Percentiles rank a stretch among this genome's conserved stretches.
Conservation (phyloP, 2,329 filamentous ascomycete species). For the Penicillium nordicum region DNA sequence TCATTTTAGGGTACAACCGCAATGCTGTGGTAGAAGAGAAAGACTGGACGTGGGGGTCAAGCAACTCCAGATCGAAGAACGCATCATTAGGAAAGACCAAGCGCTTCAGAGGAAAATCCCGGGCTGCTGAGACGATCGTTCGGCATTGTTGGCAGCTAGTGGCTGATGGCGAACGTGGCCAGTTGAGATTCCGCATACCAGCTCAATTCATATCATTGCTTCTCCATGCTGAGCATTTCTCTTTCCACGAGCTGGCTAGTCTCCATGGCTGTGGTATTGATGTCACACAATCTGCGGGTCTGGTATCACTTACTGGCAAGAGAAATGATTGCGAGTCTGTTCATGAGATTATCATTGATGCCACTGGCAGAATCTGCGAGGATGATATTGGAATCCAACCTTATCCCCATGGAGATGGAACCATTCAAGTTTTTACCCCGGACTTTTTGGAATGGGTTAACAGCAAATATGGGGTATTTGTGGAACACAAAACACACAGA, state of each 20-base stretch:
- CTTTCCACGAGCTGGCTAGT: slow-evolving; percentile 37
- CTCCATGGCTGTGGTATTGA: slow-evolving; percentile 38
- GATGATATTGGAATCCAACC: slow-evolving; percentile 27
- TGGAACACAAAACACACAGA: slow-evolving; percentile 21
- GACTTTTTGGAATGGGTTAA: slow-evolving; percentile 36
- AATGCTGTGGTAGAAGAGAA: neutral
- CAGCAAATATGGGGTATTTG: slow-evolving; percentile 30
- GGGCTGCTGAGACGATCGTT: slow-evolving; percentile 36
- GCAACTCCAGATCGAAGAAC: slow-evolving; percentile 21
- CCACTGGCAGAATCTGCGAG: slow-evolving; percentile 29
- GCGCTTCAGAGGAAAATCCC: slow-evolving; percentile 29
- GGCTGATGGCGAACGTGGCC: slow-evolving; percentile 34
- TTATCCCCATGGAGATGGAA: slow-evolving; percentile 8
- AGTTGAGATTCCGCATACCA: slow-evolving; percentile 35
- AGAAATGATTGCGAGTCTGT: slow-evolving; percentile 33
- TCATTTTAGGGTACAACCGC: slow-evolving; percentile 18
- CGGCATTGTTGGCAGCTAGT: slow-evolving; percentile 41
- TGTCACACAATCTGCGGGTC: slow-evolving; percentile 30
- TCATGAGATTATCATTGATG: slow-evolving; percentile 32
- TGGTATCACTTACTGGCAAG: slow-evolving; percentile 38
- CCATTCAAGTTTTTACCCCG: slow-evolving; percentile 18
- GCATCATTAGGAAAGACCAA: slow-evolving; percentile 18
- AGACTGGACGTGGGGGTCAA: slow-evolving; percentile 30
- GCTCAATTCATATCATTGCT: slow-evolving; percentile 30
- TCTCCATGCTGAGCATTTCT: slow-evolving; percentile 32